Base-by-base conservation (phyloP, 108 stramenopile species). In the Fistulifera pelliculosa region DNA sequence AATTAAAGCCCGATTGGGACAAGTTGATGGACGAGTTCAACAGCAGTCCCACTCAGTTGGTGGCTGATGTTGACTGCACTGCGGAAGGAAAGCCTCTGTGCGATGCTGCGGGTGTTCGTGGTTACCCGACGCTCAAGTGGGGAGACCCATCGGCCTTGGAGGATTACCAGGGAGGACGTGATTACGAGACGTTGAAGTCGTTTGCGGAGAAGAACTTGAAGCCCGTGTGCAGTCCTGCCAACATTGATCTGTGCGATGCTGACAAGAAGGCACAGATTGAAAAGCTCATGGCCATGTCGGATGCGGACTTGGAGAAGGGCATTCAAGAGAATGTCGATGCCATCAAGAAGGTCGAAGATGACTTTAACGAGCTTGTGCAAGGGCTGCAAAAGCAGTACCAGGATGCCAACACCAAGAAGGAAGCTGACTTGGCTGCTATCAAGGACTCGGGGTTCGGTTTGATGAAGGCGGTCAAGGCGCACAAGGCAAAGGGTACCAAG, bases 371-470 rank as follows among this genome's bases (percentile, higher is more conserved):
- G 6, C 62, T 73, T 42, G 71, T 93, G n/a, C 62, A 83, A 38
- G 69, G 70, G 53, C 69, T 93, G 2, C 84, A 87, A 56, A 61
- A 66, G n/a, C 56, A 60, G 15, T 88, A 83, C 66, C 49, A 83
- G 25, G 54, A 61, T 22, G 56, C 85, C 38, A 68, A 50, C 57
- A 31, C 51, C 7, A 80, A 84, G 22, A 88, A 93, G 79, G 87
- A 88, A 22, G 80, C 54, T 38, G 69, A 60, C 16, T 65, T 85
- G 25, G 90, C 72, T 39, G 82, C 69, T 14, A 76, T 93, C 59
- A 93, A 93, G 85, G 70, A 62, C 39, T 70, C 84, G 43, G 90
- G 90, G 17, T 76, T 93, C 53, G 86, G 86, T 14, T 62, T 93
- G 47, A 82, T 88, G 86, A 93, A 93, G 82, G 53, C 82, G 48